Evolutionary conservation across 75 land plant species (phyloP).

Genomic region (Pinus taeda): DNA sequence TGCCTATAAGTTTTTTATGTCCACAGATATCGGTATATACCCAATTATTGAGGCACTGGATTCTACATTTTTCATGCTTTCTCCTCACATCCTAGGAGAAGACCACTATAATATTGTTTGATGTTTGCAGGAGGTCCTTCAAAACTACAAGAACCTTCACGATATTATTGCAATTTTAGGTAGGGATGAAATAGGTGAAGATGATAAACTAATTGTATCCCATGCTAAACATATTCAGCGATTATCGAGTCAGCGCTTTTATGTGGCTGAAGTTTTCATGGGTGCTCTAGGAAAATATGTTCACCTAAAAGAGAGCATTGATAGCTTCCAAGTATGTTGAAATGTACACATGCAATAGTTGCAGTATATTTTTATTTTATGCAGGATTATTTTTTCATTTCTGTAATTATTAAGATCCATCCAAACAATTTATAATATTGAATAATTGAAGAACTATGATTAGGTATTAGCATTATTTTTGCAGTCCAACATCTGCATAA

Average conservation of each 20-base stretch:
- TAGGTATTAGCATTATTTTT: too few species aligned
- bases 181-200: slow-evolving; percentile 97
- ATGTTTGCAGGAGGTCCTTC: slow-evolving; percentile 90
- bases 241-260: slow-evolving; percentile 95
- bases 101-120: slow-evolving; percentile 94
- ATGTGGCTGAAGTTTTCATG: slow-evolving; percentile 95
- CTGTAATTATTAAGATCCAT: background rate
- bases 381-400: background rate
- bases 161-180: slow-evolving; percentile 99
- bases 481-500: too few species aligned
- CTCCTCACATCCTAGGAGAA: slow-evolving; percentile 81
- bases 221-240: slow-evolving; percentile 92
- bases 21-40: slow-evolving; percentile 97
- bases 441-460: background rate
- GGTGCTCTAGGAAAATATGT: slow-evolving; percentile 95
- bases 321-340: slow-evolving; percentile 79
- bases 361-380: background rate
- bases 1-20: background rate
- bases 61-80: slow-evolving; percentile 93
- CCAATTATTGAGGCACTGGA: slow-evolving; percentile 96
- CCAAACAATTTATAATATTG: background rate
- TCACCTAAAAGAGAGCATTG: slow-evolving; percentile 84
- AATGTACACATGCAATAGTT: background rate
- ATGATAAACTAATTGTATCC: slow-evolving; percentile 88
- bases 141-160: slow-evolving; percentile 93